phyloP scores from a whole-genome alignment of 1,284 basidiomycete genomes.

The Mycosarcoma maydis region DNA sequence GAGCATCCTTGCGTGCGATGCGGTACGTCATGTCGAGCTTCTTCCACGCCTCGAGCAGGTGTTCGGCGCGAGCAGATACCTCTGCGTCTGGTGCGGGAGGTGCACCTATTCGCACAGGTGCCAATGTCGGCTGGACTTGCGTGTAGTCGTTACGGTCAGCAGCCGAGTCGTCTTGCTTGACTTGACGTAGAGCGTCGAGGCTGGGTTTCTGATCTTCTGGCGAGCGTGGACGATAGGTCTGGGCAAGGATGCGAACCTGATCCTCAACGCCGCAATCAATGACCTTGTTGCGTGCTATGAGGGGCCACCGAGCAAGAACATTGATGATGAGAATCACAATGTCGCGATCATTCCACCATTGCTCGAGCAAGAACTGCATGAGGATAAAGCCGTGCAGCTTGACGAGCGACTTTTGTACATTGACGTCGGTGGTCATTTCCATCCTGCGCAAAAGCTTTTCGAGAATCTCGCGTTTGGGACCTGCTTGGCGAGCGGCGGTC shows the following conservation, averaged over 20 bases:
- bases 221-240: conserved; percentile 30
- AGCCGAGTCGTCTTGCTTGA: conserved; percentile 6
- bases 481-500: conserved; percentile 88
- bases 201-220: conserved; percentile 5
- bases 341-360: conserved; percentile 79
- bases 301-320: conserved; percentile 74
- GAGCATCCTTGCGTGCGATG: conserved; percentile 72
- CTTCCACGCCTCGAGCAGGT: conserved; percentile 80
- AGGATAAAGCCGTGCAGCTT: conserved; percentile 91
- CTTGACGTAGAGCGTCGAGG: not conserved
- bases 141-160: not conserved
- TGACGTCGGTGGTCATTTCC: conserved; percentile 84
- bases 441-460: conserved; percentile 85
- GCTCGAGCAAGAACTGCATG: conserved; percentile 87
- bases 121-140: not conserved
- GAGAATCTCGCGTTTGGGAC: conserved; percentile 81
- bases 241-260: conserved; percentile 45
- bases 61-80: conserved; percentile 49
- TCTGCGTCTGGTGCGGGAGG: conserved; percentile 28
- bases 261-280: conserved; percentile 73
- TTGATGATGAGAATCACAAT: conserved; percentile 74
- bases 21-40: conserved; percentile 80
- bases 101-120: conserved; percentile 7
- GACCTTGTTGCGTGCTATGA: conserved; percentile 90
- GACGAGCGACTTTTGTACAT: conserved; percentile 84